Evolutionary conservation across 164 flowering plant genomes (phyloP).

Genomic region (Kingdonia uniflora): DNA sequence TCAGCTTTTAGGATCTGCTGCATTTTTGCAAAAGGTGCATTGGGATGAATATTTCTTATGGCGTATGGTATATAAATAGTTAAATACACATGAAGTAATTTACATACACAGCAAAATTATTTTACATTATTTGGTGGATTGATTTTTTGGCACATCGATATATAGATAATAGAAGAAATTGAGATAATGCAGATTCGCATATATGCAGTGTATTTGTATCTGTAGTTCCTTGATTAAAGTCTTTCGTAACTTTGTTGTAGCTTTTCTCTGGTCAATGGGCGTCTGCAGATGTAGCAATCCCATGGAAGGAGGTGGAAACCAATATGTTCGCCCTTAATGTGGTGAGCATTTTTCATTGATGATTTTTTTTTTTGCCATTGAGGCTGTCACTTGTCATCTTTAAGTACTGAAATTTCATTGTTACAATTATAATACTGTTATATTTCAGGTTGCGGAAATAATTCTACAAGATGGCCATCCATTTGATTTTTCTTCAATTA

Average conservation of each 20-base stretch:
- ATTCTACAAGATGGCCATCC: conserved; percentile 49
- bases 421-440: neutral
- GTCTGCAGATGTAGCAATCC: conserved; percentile 36
- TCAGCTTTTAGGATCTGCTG: conserved; percentile 60
- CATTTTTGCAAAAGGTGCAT: conserved; percentile 66
- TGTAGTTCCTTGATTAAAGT: neutral
- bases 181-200: too few relatives aligned
- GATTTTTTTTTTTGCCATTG: neutral
- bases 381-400: neutral
- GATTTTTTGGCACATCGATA: too few relatives aligned
- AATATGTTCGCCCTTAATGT: conserved; percentile 77
- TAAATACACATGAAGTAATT: too few relatives aligned
- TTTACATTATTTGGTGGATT: too few relatives aligned
- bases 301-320: conserved; percentile 86
- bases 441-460: conserved; percentile 73
- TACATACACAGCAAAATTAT: too few relatives aligned
- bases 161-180: too few relatives aligned
- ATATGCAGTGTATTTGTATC: neutral
- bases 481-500: conserved; percentile 59
- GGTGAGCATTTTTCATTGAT: conserved; percentile 30
- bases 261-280: conserved; percentile 59
- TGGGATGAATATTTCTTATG: neutral
- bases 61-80: too few relatives aligned
- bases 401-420: neutral
- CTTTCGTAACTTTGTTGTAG: conserved; percentile 26